Evolutionary conservation across 345 rosid genomes (phyloP), one percentile per base, ranked within the genome.

Genomic region (Clarkia xantiana): DNA sequence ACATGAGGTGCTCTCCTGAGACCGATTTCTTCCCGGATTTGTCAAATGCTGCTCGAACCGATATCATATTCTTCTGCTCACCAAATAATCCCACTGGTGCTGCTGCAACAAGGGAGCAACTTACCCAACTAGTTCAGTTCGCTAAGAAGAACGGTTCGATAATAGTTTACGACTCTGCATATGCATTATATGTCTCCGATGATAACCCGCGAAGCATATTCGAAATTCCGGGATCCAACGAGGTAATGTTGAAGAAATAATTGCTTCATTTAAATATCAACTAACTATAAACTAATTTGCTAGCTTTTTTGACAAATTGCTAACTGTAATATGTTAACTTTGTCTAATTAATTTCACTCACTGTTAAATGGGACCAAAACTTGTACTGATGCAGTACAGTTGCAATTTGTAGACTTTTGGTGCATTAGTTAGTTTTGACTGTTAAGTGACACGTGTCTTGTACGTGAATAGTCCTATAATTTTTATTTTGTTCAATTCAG

Each of bases 81-180:
- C 98, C 98, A 1, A 91, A 86, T 61, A 91, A 91, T 64, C 98
- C 98, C 54, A 86, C 98, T 0, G 98, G 96, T 13, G 74, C 93
- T 55, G 78, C 87, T 58, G 98, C 96, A 49, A 81, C 98, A 18
- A 72, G 90, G 62, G 86, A 86, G 63, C 96, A 91, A 52, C 74
- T 91, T 52, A 74, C 57, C 44, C 73, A 36, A 45, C 72, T 91
- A 42, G 96, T 91, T 53, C 59, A 74, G 57, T 91, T 86, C 54
- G 98, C 96, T 4, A 86, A 75, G 82, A 68, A 78, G 52, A 91
- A 91, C 53, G 96, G 98, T 16, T 81, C 98, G 6, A 86, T 91
- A 45, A 80, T 91, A 22, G 79, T 91, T 49, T 91, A 76, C 63
- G 98, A 86, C 71, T 86, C 96, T 18, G 95, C 98, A 14, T 91